phyloP scores from a whole-genome alignment of 176 grass and related monocot species.

The Themeda triandra region DNA sequence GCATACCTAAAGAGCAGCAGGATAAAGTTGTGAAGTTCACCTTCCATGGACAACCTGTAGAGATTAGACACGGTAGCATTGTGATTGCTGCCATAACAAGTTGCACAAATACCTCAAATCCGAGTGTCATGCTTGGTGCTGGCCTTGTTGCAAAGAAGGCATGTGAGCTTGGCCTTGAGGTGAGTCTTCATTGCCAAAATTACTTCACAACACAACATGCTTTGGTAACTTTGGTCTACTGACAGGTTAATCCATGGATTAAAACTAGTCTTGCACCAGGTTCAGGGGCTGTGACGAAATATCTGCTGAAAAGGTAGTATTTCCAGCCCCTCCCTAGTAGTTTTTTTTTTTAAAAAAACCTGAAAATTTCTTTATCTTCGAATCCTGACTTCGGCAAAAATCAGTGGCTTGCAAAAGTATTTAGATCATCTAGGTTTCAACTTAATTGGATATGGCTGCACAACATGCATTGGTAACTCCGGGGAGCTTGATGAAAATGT shows the following conservation, averaged over 20 bases:
- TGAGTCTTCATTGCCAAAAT: not conserved
- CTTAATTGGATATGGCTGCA: constrained; percentile 18
- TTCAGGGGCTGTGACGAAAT: constrained; percentile 16
- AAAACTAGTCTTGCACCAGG: constrained; percentile 17
- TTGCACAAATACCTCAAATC: constrained; percentile 44
- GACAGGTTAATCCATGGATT: constrained; percentile 14
- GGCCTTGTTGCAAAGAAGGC: constrained; percentile 46
- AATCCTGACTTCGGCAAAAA: not conserved
- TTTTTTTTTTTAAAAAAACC: not conserved
- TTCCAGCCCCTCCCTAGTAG: not conserved
- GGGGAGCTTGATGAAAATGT: constrained; percentile 26
- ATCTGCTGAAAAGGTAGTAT: constrained; percentile 13
- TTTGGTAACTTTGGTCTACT: not conserved
- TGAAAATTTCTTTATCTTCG: not conserved
- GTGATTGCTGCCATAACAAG: constrained; percentile 50
- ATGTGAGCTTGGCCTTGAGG: constrained; percentile 39
- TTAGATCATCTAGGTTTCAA: constrained; percentile 16
- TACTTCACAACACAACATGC: not conserved
- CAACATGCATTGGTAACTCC: constrained; percentile 21
- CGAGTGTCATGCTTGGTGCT: constrained; percentile 46
- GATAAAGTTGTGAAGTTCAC: not conserved
- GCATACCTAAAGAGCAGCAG: not conserved
- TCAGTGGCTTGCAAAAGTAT: constrained; percentile 15
- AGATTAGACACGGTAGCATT: constrained; percentile 36
- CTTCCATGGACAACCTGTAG: constrained; percentile 1